Evolutionary conservation across 345 rosid species (phyloP), one percentile per base, ranked within the genome.

Genomic region (Linum tenue): DNA sequence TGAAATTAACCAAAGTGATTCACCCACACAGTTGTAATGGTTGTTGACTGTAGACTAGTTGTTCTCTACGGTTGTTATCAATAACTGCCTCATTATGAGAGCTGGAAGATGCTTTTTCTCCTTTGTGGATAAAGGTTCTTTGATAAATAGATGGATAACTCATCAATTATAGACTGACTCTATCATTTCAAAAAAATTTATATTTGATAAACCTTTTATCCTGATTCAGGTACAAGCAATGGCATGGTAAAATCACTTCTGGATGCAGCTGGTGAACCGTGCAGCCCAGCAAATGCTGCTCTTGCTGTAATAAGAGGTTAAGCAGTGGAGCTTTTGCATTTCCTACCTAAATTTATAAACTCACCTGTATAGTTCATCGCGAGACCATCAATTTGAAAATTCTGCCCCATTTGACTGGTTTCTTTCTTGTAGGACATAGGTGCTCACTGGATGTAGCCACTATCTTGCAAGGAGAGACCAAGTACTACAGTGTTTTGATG

Each of bases 201-300:
- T 31, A 22, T 39, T 38, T n/a, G 42, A 41, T 63, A 43, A 22
- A 22, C 31, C 1, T 22, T 22, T 22, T 71, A 51, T 68, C 40
- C 69, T 72, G 70, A 56, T 76, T 66, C 79, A 94, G 97, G 99
- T 69, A 94, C 96, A 15, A 88, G 87, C 64, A 94, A 94, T 75
- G 99, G 99, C 68, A 88, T 94, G 99, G 88, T 66, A 44, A 94
- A 90, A 67, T 94, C 99, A 39, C 69, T 86, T 73, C 73, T 94
- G 71, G 87, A 86, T 71, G 76, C 86, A 0, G 97, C 77, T 51
- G 95, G 97, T 56, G 80, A 82, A 73, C 86, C 87, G 7, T 90
- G 96, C 72, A 79, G 63, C 66, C 76, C 86, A 44, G 65, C 80
- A 58, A 82, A 81, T 78, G 97, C 96, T 16, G 71, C 80, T 66